Evolutionary conservation across 2,329 filamentous ascomycete genomes (phyloP), one percentile per base, ranked within the genome.

Genomic region (Cladosporium halotolerans): DNA sequence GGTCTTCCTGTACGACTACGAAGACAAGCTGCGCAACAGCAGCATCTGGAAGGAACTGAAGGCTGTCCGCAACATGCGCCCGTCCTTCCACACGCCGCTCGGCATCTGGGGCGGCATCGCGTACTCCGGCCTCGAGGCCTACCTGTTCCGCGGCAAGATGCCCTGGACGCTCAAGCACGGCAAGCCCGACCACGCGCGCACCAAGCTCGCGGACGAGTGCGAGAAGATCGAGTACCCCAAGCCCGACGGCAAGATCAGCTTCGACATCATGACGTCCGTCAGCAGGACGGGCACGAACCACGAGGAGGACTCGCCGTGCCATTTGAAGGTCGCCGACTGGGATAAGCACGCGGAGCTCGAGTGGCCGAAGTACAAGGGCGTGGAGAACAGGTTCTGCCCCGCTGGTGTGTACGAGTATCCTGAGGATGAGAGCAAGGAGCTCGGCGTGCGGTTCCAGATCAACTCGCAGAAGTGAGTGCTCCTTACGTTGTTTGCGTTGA

Each of bases 391-490:
- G 16, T 99, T 99, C 77, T 99, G 93, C 68, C 93, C 93, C 14
- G 93, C 93, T 0, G 93, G 91, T 11, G 93, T 99, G 60, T 99
- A 99, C 66, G 93, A 99, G 71, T 99, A 99, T 70, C 83, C 97
- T 8, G 93, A 99, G 74, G 93, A 99, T 67, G 81, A 85, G 51
- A 84, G 79, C 52, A 96, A 95, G 74, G 81, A 88, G 43, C 77
- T 89, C 55, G 93, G 93, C 8, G 90, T 99, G 62, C 79, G 91
- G 54, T 99, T 99, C 76, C 92, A 97, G 74, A 99, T 99, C 69
- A 97, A 97, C 67, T 76, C 91, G 45, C 92, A 97, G 71, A 97
- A 96, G 52, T 54, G 40, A 45, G 52, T 53, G 89, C 95, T 78
- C 82, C 89, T 83, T 33, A 10, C 40, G 18, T 14, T 13, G 7